Conservation (phyloP, 2,329 filamentous ascomycete species). For the Thelonectria rubi region DNA sequence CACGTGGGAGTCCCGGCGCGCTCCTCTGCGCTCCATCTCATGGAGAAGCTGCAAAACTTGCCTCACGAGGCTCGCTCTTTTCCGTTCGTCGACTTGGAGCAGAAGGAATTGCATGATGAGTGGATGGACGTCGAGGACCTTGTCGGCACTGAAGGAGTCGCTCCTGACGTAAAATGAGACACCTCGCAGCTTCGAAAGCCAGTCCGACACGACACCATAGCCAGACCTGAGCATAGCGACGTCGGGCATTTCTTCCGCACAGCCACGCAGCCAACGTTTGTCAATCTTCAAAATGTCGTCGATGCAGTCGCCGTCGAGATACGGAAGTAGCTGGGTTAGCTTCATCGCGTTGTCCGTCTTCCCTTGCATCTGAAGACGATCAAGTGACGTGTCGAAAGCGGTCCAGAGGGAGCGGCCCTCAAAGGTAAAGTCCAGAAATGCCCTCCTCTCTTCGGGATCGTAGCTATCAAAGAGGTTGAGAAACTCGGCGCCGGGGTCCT, state of each 20-base stretch:
- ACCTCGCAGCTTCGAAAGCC: background rate
- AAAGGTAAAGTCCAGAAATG: background rate
- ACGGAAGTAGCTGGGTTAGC: constrained; percentile 2
- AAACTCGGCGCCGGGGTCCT: background rate
- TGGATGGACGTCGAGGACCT: background rate
- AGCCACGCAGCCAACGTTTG: background rate
- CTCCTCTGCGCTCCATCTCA: background rate
- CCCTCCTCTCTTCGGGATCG: background rate
- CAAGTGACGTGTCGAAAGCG: background rate
- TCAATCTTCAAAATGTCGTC: background rate
- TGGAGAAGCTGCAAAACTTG: constrained; percentile 3
- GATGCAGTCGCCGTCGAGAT: constrained; percentile 8
- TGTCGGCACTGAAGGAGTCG: background rate
- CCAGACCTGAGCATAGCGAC: background rate
- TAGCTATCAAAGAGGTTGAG: background rate
- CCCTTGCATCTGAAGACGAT: background rate
- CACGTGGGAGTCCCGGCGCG: background rate
- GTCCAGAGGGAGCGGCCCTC: background rate
- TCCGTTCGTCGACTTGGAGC: background rate
- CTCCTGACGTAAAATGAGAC: background rate
- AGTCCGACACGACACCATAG: background rate
- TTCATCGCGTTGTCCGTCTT: constrained; percentile 1
- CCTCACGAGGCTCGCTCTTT: background rate
- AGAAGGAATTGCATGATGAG: constrained; percentile 1
- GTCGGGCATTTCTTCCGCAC: background rate